Base-by-base conservation (phyloP, 371 early-diverging fungal genomes). In the Dinochytrium kinnereticum region DNA sequence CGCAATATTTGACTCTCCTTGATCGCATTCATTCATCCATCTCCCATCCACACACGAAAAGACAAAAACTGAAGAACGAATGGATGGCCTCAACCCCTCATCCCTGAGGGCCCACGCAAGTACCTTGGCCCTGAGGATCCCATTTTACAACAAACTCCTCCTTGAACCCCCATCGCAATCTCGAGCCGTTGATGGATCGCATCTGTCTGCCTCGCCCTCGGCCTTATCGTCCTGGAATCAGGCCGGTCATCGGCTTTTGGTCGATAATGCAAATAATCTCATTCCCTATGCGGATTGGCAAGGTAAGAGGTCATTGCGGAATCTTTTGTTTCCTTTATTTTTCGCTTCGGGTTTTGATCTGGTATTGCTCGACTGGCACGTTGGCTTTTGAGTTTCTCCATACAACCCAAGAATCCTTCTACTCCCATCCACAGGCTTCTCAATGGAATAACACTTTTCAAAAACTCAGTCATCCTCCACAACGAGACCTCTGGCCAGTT, bases 271-370 rank as follows among this genome's bases (percentile, higher is more conserved):
- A 7, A 26, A 64, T 34, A 5, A 64, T 24, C 34, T 64, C 31
- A 64, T 64, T 15, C 64, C 64, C 24, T 64, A 64, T 28, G 64
- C 34, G 10, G 64, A 64, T 24, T 64, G 64, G 64, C 64, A 64
- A 38, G 55, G 55, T 53, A 44, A 10, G 55, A 53, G 44, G 7
- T 44, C 19, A 44, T 13, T 44, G 44, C 44, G 7, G n/a, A n/a
- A n/a, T n/a, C n/a, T n/a, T n/a, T n/a, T n/a, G n/a, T n/a, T n/a
- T n/a, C n/a, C n/a, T n/a, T n/a, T n/a, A n/a, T n/a, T n/a, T n/a
- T n/a, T n/a, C n/a, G n/a, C n/a, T n/a, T n/a, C n/a, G n/a, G n/a
- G n/a, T n/a, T n/a, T n/a, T n/a, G n/a, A n/a, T n/a, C n/a, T n/a
- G n/a, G n/a, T n/a, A n/a, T n/a, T n/a, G n/a, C n/a, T n/a, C n/a